These are phyloP conservation scores for Leavenworthia alabamica DNA, from an alignment of 345 rosid genomes.

Conservation along the genomic window DNA sequence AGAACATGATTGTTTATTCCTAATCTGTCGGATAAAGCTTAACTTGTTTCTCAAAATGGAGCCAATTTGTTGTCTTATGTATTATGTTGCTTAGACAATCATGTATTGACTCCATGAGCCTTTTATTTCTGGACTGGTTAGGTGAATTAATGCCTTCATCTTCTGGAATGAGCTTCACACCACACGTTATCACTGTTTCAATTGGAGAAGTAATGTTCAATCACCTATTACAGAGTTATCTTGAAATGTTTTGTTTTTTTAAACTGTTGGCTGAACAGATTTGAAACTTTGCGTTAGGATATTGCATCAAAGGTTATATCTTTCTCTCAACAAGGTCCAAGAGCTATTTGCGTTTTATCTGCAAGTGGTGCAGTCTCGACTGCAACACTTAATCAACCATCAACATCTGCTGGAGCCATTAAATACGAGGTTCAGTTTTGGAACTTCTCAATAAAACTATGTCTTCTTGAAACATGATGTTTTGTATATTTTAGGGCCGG, in stretches of 20 bases:
- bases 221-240: not conserved
- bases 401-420: constrained; percentile 66
- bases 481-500: constrained; percentile 53
- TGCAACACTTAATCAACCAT: constrained; percentile 76
- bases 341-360: constrained; percentile 76
- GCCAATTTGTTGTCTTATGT: not conserved
- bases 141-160: constrained; percentile 68
- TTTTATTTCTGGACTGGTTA: constrained; percentile 20
- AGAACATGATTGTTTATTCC: not conserved
- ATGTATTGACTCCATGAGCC: not conserved
- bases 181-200: constrained; percentile 62
- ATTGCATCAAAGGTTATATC: constrained; percentile 70
- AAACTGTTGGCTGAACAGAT: not conserved
- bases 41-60: not conserved
- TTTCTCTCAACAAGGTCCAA: constrained; percentile 85
- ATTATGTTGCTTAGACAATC: not conserved
- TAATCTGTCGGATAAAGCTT: not conserved
- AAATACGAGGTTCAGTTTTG: constrained; percentile 64
- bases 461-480: constrained; percentile 8
- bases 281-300: constrained; percentile 41
- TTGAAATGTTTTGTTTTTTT: not conserved
- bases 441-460: not conserved
- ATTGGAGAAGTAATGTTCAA: constrained; percentile 56
- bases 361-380: constrained; percentile 89
- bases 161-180: constrained; percentile 78